Conservation (phyloP, 257 asterid genomes). For the Paulownia fortunei region DNA sequence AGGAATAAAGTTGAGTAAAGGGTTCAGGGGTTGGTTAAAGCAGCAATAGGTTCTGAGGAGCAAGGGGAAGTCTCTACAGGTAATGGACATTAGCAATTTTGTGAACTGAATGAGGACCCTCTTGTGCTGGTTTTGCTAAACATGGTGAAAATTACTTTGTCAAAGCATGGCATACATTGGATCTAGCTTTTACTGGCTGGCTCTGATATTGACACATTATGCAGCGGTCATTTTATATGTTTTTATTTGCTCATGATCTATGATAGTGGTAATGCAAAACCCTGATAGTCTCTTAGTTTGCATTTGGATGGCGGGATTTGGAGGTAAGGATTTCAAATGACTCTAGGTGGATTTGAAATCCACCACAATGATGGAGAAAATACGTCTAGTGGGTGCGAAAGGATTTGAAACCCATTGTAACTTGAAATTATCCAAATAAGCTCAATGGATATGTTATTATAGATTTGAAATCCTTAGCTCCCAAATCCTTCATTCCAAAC, state of each 20-base stretch:
- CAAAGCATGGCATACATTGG: too few species aligned
- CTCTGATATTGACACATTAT: neutral
- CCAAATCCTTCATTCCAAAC: neutral
- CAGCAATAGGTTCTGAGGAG: too few species aligned
- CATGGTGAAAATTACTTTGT: too few species aligned
- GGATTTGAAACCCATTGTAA: neutral
- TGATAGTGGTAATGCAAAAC: neutral
- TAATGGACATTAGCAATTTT: too few species aligned
- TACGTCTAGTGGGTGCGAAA: neutral
- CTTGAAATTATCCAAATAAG: neutral
- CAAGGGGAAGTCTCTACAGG: too few species aligned
- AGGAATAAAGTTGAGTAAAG: too few species aligned
- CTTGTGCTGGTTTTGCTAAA: too few species aligned
- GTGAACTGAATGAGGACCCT: too few species aligned
- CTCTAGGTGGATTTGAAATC: neutral
- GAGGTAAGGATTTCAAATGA: neutral
- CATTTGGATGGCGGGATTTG: neutral
- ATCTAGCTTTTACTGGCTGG: neutral
- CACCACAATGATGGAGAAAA: neutral
- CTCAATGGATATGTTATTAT: neutral
- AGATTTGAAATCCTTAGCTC: neutral
- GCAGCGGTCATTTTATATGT: neutral
- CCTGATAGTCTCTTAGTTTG: neutral
- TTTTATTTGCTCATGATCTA: neutral
- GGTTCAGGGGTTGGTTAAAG: too few species aligned